These are phyloP conservation scores for Cyclaneusma minus DNA, from an alignment of 2,329 filamentous ascomycete species.

Conservation along the genomic window DNA sequence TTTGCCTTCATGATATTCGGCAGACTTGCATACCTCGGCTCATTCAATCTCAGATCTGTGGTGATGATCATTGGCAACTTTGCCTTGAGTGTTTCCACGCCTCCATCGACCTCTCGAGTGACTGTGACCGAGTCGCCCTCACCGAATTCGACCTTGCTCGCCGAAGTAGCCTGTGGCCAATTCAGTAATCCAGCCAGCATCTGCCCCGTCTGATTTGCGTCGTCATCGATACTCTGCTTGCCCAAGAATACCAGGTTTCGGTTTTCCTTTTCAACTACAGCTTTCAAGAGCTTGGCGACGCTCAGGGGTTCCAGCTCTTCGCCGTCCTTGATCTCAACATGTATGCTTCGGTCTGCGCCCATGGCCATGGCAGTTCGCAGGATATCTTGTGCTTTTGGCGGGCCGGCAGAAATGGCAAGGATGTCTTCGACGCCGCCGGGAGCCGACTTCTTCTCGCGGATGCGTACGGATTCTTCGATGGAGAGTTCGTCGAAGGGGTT, in stretches of 20 bases:
- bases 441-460: constrained; percentile 71
- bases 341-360: constrained; percentile 85
- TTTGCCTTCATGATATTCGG: constrained; percentile 99
- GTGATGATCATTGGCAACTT: constrained; percentile 89
- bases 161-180: constrained; percentile 93
- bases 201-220: constrained; percentile 89
- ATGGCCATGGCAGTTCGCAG: constrained; percentile 97
- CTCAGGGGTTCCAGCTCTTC: constrained; percentile 72
- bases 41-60: constrained; percentile 85
- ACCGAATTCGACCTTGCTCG: constrained; percentile 65
- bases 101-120: constrained; percentile 86
- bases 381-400: constrained; percentile 73
- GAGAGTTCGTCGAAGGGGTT: constrained; percentile 99
- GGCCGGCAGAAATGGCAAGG: constrained; percentile 75
- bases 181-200: constrained; percentile 88
- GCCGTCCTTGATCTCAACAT: constrained; percentile 65
- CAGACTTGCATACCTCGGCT: constrained; percentile 86
- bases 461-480: constrained; percentile 86
- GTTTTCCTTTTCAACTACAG: constrained; percentile 68
- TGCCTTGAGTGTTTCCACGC: constrained; percentile 74
- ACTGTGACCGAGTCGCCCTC: constrained; percentile 58
- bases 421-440: constrained; percentile 76
- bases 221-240: constrained; percentile 97
- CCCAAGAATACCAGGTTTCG: constrained; percentile 86
- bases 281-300: constrained; percentile 80